Percentiles rank a stretch among this genome's conserved stretches.
These are phyloP conservation scores for Pichia nanzhaoensis DNA, from an alignment of 805 yeast species.

Conservation along the genomic window DNA sequence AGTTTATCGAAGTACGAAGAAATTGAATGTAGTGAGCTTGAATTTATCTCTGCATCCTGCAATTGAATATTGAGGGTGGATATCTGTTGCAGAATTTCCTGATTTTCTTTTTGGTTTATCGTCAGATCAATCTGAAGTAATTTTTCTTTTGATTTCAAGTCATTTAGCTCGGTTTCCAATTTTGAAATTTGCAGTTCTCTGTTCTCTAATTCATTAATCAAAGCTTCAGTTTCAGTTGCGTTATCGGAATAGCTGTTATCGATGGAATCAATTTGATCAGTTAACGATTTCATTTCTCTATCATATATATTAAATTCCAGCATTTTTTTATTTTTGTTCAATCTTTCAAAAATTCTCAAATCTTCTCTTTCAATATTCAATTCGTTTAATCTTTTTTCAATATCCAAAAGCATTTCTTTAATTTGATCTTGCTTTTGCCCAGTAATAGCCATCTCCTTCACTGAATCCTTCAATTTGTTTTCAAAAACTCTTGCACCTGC, in stretches of 20 bases:
- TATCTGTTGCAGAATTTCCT: slow-evolving; percentile 41
- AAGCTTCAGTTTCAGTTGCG: slow-evolving; percentile 45
- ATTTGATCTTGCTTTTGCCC: slow-evolving; percentile 63
- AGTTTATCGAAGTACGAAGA: slow-evolving; percentile 28
- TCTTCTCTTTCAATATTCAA: slow-evolving; percentile 76
- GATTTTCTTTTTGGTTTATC: slow-evolving; percentile 44
- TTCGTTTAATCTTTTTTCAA: slow-evolving; percentile 67
- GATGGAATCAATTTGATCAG: slow-evolving; percentile 50
- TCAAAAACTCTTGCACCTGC: slow-evolving; percentile 95
- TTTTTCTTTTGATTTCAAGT: slow-evolving; percentile 42
- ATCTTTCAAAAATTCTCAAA: slow-evolving; percentile 57
- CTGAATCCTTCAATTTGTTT: slow-evolving; percentile 66
- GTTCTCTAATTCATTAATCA: slow-evolving; percentile 49
- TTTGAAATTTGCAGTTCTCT: slow-evolving; percentile 48
- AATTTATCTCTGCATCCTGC: slow-evolving; percentile 38
- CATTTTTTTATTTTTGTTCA: slow-evolving; percentile 62
- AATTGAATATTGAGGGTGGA: slow-evolving; percentile 23
- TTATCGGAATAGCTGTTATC: slow-evolving; percentile 51
- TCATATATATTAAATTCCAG: slow-evolving; percentile 71
- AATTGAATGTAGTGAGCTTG: slow-evolving; percentile 18
- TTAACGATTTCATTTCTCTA: slow-evolving; percentile 62
- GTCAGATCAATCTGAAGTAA: slow-evolving; percentile 48
- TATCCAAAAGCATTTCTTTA: slow-evolving; percentile 62
- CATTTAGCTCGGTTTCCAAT: slow-evolving; percentile 39
- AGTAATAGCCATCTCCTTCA: slow-evolving; percentile 71